Percentiles rank a stretch among this genome's conserved stretches.
These are phyloP conservation scores for Fusarium graminum DNA, from an alignment of 2,329 filamentous ascomycete species.

Conservation along the genomic window DNA sequence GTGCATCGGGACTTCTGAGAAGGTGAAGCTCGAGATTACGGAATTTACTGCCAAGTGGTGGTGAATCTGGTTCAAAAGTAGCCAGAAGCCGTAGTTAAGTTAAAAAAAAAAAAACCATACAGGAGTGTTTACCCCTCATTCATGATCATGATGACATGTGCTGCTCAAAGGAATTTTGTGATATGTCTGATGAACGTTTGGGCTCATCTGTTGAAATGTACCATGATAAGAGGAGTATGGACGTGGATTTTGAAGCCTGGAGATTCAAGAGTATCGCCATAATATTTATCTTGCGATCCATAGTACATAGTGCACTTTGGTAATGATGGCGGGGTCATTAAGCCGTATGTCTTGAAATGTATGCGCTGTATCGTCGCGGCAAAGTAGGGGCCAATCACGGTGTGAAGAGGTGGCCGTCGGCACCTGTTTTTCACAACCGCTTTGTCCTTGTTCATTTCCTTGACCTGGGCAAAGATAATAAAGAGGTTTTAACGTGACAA, in stretches of 20 bases:
- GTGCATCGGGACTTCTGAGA: conserved; percentile 48
- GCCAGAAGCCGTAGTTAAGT: conserved; percentile 44
- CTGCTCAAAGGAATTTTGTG: background rate
- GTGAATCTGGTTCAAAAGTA: conserved; percentile 42
- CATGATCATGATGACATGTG: conserved; percentile 24
- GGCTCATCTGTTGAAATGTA: background rate
- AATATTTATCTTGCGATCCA: background rate
- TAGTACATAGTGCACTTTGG: background rate
- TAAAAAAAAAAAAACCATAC: conserved; percentile 44
- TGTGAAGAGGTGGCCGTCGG: background rate
- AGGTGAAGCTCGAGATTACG: conserved; percentile 46
- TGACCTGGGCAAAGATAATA: background rate
- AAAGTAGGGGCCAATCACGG: background rate
- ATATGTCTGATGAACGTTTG: background rate
- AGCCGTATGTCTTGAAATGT: background rate
- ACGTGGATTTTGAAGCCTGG: background rate
- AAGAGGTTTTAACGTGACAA: background rate
- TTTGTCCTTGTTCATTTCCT: background rate
- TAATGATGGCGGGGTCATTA: background rate
- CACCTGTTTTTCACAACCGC: background rate
- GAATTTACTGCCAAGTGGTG: conserved; percentile 48
- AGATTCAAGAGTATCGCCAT: background rate
- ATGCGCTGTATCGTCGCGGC: background rate
- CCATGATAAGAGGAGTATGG: background rate
- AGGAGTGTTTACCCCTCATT: conserved; percentile 39